Conservation (phyloP, 495 filamentous ascomycete species). For the Aspergillus ostianus region DNA sequence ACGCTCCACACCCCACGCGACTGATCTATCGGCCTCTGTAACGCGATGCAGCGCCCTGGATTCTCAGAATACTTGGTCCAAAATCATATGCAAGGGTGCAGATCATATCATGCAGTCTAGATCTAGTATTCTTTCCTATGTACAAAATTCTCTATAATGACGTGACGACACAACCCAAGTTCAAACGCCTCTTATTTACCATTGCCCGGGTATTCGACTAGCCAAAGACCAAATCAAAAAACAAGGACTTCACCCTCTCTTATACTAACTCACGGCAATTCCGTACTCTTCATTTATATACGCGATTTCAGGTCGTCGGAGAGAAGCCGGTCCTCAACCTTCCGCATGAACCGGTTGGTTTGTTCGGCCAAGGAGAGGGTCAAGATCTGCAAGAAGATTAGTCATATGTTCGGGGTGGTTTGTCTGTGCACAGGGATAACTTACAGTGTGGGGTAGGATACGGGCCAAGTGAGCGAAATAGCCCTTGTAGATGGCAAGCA, state of each 20-base stretch:
- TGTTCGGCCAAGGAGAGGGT: conserved; percentile 94
- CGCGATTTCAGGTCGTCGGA: conserved; percentile 47
- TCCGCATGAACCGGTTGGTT: conserved; percentile 86
- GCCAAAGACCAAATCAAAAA: conserved; percentile 1
- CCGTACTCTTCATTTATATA: conserved; percentile 29
- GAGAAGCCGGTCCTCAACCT: conserved; percentile 68
- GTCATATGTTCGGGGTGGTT: neutral
- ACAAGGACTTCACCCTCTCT: neutral
- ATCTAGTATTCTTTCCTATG: conserved; percentile 13
- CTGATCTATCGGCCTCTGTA: too few species aligned
- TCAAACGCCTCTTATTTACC: conserved; percentile 23
- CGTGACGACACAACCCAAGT: conserved; percentile 11
- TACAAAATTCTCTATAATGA: conserved; percentile 16
- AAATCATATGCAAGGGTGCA: too few species aligned
- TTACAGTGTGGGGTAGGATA: conserved; percentile 88
- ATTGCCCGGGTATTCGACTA: conserved; percentile 6
- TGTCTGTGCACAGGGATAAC: conserved; percentile 12
- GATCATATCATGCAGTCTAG: neutral
- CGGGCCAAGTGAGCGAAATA: conserved; percentile 92
- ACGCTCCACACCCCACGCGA: too few species aligned
- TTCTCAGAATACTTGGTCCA: too few species aligned
- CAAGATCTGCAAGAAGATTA: conserved; percentile 57
- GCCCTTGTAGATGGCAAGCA: conserved; percentile 96
- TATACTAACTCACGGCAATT: neutral
- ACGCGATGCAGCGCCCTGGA: too few species aligned